Conservation (phyloP, 352 stramenopile species). For the Phytophthora uliginosa region DNA sequence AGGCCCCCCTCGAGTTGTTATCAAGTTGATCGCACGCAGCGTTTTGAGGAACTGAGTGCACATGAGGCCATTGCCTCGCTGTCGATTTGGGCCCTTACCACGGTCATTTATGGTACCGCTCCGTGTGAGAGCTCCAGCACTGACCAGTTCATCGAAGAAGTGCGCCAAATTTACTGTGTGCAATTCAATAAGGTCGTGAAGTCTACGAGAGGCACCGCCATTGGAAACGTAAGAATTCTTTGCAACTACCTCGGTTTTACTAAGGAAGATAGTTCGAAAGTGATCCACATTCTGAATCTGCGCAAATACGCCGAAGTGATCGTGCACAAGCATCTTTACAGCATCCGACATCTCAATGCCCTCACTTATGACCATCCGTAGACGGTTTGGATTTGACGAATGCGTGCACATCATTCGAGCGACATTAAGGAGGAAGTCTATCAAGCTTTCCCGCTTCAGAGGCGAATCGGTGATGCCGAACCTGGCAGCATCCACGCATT, state of each 20-base stretch:
- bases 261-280: conserved; percentile 68
- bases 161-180: conserved; percentile 43
- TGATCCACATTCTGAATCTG: conserved; percentile 74
- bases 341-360: conserved; percentile 72
- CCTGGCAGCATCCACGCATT: conserved; percentile 51
- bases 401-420: conserved; percentile 61
- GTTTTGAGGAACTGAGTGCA: conserved; percentile 46
- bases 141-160: conserved; percentile 57
- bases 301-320: conserved; percentile 67
- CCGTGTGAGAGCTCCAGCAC: conserved; percentile 7
- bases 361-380: conserved; percentile 55
- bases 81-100: conserved; percentile 6
- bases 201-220: conserved; percentile 6
- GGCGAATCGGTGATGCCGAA: conserved; percentile 61
- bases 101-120: conserved; percentile 26
- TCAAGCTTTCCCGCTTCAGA: conserved; percentile 53
- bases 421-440: conserved; percentile 60
- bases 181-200: conserved; percentile 41
- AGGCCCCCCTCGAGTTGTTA: conserved; percentile 20
- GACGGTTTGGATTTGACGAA: conserved; percentile 38
- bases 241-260: conserved; percentile 14
- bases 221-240: background rate
- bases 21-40: conserved; percentile 43
- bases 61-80: conserved; percentile 23
- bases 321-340: conserved; percentile 54